Evolutionary conservation across 768 basidiomycete genomes (phyloP), one percentile per base, ranked within the genome.

Genomic region (Albatrellus ellisii): DNA sequence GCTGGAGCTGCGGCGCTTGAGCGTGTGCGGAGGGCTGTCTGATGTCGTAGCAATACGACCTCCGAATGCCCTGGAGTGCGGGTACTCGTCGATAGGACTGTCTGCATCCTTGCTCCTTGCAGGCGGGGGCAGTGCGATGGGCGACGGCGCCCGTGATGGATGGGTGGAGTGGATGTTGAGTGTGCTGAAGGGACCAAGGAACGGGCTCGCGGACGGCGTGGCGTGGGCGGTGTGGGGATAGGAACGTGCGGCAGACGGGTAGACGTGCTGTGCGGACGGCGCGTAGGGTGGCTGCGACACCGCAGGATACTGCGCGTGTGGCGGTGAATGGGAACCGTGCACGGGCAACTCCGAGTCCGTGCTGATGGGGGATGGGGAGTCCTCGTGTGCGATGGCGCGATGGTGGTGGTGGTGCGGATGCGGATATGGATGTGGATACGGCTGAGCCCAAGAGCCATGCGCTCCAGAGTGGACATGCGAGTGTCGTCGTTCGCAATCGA

Each of bases 141-240:
- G 80, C 3, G 78, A 79, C 1, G 84, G 79, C 0, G 79, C 82
- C 35, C 82, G 72, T 9, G 77, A 80, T 0, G 77, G 73, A 39
- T 72, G 71, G 2, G 78, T 63, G 1, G 77, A 79, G 52, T 84
- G 80, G 33, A 87, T 72, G 52, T 84, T 78, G 44, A 88, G 69
- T 5, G 78, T 79, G 41, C 79, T 70, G 49, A 88, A 60, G 2
- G 82, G 81, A 0, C 79, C 84, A 17, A 88, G 71, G 68, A 88
- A 86, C 1, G 84, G 84, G 45, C 79, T 82, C 1, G 82, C 78
- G 15, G 77, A 79, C 1, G 84, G 84, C 1, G 84, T 85, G 38
- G 52, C 53, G 51, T 57, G 58, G 17, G 57, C 41, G 49, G 39
- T 42, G 54, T 52, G 26, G 53, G 43, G 2, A 46, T 45, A 46